Percentiles rank a stretch among this genome's conserved stretches.
phyloP scores from a whole-genome alignment of 768 basidiomycete species.

The Gautieria morchelliformis region DNA sequence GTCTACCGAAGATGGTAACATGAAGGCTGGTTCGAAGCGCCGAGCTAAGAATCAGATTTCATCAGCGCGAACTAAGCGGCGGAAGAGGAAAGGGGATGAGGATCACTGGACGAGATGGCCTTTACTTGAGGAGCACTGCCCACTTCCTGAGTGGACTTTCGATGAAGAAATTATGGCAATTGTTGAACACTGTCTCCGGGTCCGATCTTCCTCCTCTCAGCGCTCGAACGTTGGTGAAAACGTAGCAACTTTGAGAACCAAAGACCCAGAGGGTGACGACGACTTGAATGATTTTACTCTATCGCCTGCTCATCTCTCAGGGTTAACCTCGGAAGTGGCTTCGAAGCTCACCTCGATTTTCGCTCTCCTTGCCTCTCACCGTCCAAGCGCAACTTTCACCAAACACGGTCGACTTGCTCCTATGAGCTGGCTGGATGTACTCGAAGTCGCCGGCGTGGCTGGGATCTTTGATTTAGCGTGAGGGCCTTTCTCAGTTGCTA shows the following conservation, averaged over 20 bases:
- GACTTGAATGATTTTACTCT: constrained; percentile 15
- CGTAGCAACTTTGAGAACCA: constrained; percentile 18
- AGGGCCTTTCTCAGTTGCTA: constrained; percentile 1
- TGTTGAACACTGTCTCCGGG: constrained; percentile 27
- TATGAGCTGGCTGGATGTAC: constrained; percentile 54
- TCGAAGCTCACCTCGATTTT: constrained; percentile 43
- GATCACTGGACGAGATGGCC: constrained; percentile 69
- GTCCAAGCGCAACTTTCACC: constrained; percentile 44
- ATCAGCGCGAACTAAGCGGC: background rate
- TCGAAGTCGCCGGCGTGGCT: constrained; percentile 39
- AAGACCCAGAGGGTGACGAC: constrained; percentile 17
- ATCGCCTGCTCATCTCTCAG: constrained; percentile 21
- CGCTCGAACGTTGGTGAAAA: background rate
- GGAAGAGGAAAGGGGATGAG: background rate
- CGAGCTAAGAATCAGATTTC: background rate
- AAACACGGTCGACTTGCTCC: constrained; percentile 57
- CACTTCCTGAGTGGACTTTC: constrained; percentile 59
- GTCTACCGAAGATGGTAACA: constrained; percentile 11
- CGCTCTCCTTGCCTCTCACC: constrained; percentile 43
- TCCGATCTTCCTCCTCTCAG: background rate
- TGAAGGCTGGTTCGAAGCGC: background rate
- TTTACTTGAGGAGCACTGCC: constrained; percentile 48
- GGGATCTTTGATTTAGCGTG: constrained; percentile 25
- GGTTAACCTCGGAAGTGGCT: constrained; percentile 35
- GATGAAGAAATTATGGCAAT: constrained; percentile 57